These are phyloP conservation scores for Ammopiptanthus mongolicus DNA, from an alignment of 306 rosid species.

Conservation along the genomic window DNA sequence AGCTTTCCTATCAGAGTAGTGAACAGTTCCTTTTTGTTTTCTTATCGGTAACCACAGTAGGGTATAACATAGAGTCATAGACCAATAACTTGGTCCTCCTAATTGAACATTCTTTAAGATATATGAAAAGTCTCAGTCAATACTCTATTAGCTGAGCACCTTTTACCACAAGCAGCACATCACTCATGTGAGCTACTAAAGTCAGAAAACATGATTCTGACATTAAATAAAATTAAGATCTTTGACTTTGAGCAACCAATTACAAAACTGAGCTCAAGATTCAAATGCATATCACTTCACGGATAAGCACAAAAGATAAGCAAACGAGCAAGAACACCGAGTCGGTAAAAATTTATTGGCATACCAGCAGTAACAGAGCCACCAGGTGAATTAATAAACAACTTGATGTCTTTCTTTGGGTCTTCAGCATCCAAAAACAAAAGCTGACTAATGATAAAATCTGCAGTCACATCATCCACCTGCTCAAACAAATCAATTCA, in stretches of 20 bases:
- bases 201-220: background rate
- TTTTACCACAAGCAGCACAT: conserved; percentile 2
- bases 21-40: background rate
- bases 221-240: background rate
- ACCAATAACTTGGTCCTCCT: background rate
- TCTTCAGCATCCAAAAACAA: conserved; percentile 89
- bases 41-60: background rate
- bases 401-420: conserved; percentile 69
- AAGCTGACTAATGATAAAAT: conserved; percentile 84
- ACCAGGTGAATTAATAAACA: conserved; percentile 94
- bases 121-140: background rate
- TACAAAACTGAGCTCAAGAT: background rate
- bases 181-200: background rate
- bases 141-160: background rate
- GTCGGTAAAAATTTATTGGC: background rate
- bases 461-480: conserved; percentile 94
- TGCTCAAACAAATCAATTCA: conserved; percentile 34
- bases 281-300: background rate
- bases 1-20: background rate
- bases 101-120: background rate
- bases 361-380: conserved; percentile 95
- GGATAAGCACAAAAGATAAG: background rate
- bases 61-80: background rate
- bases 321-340: background rate
- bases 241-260: background rate